Conservation (phyloP, 306 rosid genomes). For the Sophora flavescens region DNA sequence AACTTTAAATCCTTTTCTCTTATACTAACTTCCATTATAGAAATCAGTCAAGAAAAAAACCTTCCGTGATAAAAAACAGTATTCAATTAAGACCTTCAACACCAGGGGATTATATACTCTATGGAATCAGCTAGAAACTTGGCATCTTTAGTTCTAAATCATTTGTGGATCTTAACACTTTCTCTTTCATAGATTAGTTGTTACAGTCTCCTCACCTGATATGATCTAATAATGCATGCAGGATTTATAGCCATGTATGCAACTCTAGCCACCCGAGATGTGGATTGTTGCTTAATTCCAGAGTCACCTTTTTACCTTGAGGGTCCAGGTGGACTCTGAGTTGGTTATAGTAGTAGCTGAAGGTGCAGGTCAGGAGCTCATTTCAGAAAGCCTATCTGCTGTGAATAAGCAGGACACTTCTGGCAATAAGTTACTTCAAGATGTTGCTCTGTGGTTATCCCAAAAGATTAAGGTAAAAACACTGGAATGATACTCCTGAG, state of each 20-base stretch:
- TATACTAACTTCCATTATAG: background rate
- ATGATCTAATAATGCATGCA: slow-evolving; percentile 35
- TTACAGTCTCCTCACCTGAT: background rate
- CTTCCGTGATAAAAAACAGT: background rate
- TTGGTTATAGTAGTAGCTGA: slow-evolving; percentile 87
- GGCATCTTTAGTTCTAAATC: no score
- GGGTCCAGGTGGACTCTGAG: slow-evolving; percentile 73
- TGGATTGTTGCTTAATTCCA: slow-evolving; percentile 84
- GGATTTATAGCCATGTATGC: slow-evolving; percentile 84
- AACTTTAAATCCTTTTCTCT: background rate
- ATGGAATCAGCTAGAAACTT: background rate
- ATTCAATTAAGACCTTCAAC: slow-evolving; percentile 10
- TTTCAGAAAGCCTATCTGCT: slow-evolving; percentile 39
- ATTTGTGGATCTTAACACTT: no score
- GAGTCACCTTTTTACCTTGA: slow-evolving; percentile 79
- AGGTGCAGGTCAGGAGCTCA: slow-evolving; percentile 76
- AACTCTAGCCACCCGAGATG: slow-evolving; percentile 81
- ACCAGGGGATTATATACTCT: background rate
- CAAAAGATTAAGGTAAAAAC: slow-evolving; percentile 67
- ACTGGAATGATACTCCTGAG: background rate
- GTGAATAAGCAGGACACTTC: slow-evolving; percentile 62
- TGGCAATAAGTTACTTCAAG: slow-evolving; percentile 57
- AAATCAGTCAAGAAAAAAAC: no score
- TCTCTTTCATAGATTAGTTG: background rate
- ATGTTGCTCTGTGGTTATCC: slow-evolving; percentile 77